Percentiles rank a stretch among this genome's conserved stretches.
These are phyloP conservation scores for Penicillium waksmanii DNA, from an alignment of 495 filamentous ascomycete species.

Conservation along the genomic window DNA sequence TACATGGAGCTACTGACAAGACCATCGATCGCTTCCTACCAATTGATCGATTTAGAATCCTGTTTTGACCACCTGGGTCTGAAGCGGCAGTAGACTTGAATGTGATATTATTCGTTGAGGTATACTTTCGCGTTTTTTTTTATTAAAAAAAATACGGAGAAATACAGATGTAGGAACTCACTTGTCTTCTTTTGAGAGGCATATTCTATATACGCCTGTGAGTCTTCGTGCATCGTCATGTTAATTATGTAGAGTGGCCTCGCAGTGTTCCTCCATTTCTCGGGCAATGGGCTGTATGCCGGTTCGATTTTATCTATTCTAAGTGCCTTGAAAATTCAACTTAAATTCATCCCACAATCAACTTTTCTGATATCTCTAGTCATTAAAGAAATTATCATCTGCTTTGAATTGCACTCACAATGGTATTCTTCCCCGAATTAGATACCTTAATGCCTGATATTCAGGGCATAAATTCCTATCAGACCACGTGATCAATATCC, in stretches of 20 bases:
- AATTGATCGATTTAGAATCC: too few relatives aligned
- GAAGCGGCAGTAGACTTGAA: too few relatives aligned
- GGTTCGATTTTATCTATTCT: background rate
- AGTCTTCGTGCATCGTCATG: too few relatives aligned
- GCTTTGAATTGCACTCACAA: background rate
- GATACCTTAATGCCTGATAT: conserved; percentile 5
- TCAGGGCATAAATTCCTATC: conserved; percentile 8
- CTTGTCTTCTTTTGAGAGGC: too few relatives aligned
- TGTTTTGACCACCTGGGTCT: too few relatives aligned
- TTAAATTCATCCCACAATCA: background rate
- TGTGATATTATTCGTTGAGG: too few relatives aligned
- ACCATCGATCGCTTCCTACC: too few relatives aligned
- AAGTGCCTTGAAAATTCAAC: background rate
- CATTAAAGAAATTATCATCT: background rate
- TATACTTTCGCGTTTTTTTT: too few relatives aligned
- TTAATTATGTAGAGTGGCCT: background rate
- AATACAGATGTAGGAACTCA: too few relatives aligned
- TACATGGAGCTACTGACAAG: background rate
- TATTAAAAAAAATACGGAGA: too few relatives aligned
- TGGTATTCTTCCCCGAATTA: background rate
- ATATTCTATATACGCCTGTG: too few relatives aligned
- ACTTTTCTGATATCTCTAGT: too few relatives aligned
- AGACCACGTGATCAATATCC: conserved; percentile 26
- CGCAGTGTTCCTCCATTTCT: background rate
- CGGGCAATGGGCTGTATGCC: background rate